Percentiles rank a stretch among this genome's conserved stretches.
Evolutionary conservation across 805 yeast species (phyloP).

Genomic region (Ogataea wickerhamii): DNA sequence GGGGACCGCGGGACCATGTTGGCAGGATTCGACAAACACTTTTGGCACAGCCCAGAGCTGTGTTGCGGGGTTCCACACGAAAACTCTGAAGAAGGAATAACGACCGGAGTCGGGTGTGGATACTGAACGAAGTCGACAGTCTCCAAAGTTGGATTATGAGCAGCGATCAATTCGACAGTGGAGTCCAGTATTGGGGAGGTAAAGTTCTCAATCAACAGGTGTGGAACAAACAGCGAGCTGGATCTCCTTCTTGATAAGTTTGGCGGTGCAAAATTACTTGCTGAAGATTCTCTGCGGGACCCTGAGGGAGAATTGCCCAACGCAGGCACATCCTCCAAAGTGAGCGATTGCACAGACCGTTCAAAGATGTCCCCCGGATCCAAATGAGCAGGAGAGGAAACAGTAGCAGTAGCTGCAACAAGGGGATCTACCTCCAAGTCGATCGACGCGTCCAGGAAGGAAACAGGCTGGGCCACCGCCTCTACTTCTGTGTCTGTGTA

Average conservation of each 20-base stretch:
- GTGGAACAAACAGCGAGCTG: constrained; percentile 4
- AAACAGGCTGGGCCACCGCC: too few species aligned
- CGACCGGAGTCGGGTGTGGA: constrained; percentile 20
- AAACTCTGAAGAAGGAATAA: constrained; percentile 3
- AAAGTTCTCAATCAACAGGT: constrained; percentile 53
- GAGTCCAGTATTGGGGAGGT: constrained; percentile 85
- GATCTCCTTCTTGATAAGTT: constrained; percentile 5
- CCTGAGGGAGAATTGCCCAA: background rate
- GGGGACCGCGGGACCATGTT: constrained; percentile 2
- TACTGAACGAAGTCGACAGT: constrained; percentile 60
- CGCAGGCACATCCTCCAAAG: background rate
- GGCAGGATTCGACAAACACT: background rate
- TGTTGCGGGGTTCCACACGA: too few species aligned
- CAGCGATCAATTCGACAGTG: constrained; percentile 59
- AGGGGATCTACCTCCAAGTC: background rate
- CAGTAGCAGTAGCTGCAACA: background rate
- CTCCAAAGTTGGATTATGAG: constrained; percentile 55
- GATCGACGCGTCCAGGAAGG: too few species aligned
- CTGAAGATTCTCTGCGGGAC: background rate
- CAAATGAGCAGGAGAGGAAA: background rate
- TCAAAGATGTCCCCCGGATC: constrained; percentile 8
- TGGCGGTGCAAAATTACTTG: background rate
- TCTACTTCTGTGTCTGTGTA: background rate
- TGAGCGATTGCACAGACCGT: constrained; percentile 10
- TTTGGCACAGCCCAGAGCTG: background rate